phyloP scores from a whole-genome alignment of 2,329 filamentous ascomycete genomes.

The Aspergillus vadensis region DNA sequence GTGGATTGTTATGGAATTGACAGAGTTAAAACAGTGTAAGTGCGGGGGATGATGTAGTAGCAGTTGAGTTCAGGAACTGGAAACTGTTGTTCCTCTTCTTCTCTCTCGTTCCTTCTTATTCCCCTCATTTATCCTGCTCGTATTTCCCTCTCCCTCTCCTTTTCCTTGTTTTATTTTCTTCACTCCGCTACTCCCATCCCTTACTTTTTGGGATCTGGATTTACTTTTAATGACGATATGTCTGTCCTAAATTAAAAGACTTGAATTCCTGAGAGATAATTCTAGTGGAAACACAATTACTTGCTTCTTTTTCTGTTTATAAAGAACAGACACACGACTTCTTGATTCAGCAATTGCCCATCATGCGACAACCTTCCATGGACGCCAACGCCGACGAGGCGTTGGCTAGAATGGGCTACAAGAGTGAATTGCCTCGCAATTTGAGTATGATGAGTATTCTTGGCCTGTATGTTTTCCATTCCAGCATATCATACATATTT shows the following conservation, averaged over 20 bases:
- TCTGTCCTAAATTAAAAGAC: neutral
- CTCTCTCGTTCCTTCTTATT: neutral
- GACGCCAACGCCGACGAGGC: slow-evolving; percentile 57
- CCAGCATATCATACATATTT: too few relatives aligned
- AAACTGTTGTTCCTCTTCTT: neutral
- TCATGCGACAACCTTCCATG: slow-evolving; percentile 26
- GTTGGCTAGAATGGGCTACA: slow-evolving; percentile 68
- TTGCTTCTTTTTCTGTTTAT: too few relatives aligned
- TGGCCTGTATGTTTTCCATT: slow-evolving; percentile 53
- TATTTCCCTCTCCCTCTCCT: neutral
- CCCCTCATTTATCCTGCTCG: neutral
- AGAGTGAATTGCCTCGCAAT: slow-evolving; percentile 65
- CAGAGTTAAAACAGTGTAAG: neutral
- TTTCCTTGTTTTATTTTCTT: neutral
- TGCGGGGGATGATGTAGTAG: neutral
- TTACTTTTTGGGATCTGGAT: neutral
- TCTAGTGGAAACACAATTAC: too few relatives aligned
- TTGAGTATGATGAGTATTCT: slow-evolving; percentile 70
- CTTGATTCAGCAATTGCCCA: neutral
- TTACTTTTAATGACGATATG: neutral
- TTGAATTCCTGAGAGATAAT: too few relatives aligned
- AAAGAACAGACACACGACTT: too few relatives aligned
- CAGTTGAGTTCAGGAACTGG: neutral
- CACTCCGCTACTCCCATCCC: neutral
- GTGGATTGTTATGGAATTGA: neutral